Percentiles rank a stretch among this genome's conserved stretches.
These are phyloP conservation scores for Yamadazyma diddensiae DNA, from an alignment of 1,139 yeast genomes.

Conservation along the genomic window DNA sequence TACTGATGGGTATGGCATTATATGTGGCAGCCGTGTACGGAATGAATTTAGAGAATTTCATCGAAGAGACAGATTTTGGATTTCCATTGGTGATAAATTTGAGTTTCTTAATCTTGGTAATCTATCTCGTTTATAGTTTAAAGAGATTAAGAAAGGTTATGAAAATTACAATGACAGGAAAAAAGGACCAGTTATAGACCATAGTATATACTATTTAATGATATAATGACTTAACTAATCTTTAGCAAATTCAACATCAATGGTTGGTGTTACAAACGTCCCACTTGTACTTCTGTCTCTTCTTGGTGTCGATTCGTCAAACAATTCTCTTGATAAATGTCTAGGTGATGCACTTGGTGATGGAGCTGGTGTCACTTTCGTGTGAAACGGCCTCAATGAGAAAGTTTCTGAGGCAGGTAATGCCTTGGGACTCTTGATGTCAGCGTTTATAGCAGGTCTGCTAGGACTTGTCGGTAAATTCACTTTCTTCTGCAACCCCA, in stretches of 20 bases:
- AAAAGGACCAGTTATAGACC: constrained; percentile 5
- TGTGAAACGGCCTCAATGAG: constrained; percentile 42
- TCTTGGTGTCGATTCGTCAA: constrained; percentile 6
- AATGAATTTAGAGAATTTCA: constrained; percentile 85
- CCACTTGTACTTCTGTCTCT: constrained; percentile 22
- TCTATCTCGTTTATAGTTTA: constrained; percentile 26
- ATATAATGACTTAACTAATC: constrained; percentile 1
- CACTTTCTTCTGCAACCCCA: constrained; percentile 25
- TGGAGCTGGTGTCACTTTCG: constrained; percentile 40
- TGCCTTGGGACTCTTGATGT: constrained; percentile 10
- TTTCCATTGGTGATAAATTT: constrained; percentile 32
- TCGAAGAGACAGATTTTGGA: constrained; percentile 68
- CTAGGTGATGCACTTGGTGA: constrained; percentile 41
- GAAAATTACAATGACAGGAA: constrained; percentile 42
- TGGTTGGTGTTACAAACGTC: constrained; percentile 26
- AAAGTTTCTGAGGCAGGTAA: constrained; percentile 26
- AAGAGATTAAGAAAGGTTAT: constrained; percentile 32
- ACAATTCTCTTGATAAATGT: constrained; percentile 21
- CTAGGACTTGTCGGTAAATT: constrained; percentile 18
- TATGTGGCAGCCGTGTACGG: constrained; percentile 45
- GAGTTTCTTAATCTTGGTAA: constrained; percentile 25
- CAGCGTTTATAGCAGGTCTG: constrained; percentile 5
- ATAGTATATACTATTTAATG: constrained; percentile 2
- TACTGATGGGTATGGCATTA: constrained; percentile 39
- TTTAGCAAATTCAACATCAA: constrained; percentile 29